Evolutionary conservation across 176 grass and related monocot species (phyloP).

Genomic region (Secale cereale): DNA sequence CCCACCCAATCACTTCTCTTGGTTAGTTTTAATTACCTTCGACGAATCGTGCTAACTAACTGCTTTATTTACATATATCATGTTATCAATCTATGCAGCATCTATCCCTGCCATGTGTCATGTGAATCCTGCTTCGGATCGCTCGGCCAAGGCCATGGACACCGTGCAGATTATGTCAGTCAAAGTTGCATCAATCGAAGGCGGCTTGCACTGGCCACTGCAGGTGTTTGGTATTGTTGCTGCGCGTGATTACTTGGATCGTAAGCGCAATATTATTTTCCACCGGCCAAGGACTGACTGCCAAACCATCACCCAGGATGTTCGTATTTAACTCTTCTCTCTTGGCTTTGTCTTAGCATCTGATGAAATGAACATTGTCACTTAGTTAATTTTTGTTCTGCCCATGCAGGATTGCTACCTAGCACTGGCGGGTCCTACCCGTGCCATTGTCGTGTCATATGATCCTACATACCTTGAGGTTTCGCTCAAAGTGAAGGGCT

Average conservation of each 20-base stretch:
- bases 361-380: no score
- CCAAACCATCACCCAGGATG: background rate
- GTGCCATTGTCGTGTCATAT: background rate
- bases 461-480: background rate
- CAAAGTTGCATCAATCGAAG: background rate
- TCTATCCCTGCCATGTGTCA: background rate
- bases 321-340: background rate
- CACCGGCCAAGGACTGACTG: background rate
- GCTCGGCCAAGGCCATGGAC: background rate
- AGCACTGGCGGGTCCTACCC: background rate
- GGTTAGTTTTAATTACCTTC: no score
- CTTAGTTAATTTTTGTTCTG: background rate
- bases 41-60: background rate
- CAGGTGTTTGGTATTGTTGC: background rate
- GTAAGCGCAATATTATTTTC: background rate
- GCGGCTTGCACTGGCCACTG: background rate
- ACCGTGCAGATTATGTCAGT: background rate
- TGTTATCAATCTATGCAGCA: background rate
- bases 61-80: background rate
- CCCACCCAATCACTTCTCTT: background rate
- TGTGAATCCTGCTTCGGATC: background rate
- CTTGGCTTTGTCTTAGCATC: background rate
- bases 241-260: background rate
- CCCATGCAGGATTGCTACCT: background rate
- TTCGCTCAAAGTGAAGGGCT: background rate